Evolutionary conservation across 495 filamentous ascomycete species (phyloP).

Genomic region (Podospora pseudoanserina): DNA sequence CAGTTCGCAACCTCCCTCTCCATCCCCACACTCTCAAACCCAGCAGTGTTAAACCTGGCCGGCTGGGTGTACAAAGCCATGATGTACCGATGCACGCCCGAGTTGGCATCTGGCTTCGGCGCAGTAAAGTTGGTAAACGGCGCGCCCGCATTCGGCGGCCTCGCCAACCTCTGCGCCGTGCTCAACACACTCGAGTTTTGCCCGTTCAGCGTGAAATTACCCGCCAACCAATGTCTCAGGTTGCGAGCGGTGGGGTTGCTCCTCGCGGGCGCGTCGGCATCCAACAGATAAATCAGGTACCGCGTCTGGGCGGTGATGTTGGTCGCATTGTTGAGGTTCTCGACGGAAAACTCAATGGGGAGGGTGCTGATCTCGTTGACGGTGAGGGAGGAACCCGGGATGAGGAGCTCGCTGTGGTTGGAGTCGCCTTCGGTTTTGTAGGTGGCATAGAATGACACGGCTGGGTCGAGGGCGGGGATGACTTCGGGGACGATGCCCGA

Average conservation of each 20-base stretch:
- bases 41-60: conserved; percentile 18
- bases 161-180: conserved; percentile 24
- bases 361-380: conserved; percentile 12
- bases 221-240: conserved; percentile 27
- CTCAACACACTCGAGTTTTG: conserved; percentile 19
- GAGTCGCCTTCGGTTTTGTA: conserved; percentile 18
- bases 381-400: conserved; percentile 20
- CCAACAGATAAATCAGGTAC: conserved; percentile 29
- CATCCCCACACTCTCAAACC: conserved; percentile 26
- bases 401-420: conserved; percentile 20
- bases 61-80: conserved; percentile 29
- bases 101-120: conserved; percentile 19
- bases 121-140: conserved; percentile 26
- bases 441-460: conserved; percentile 27
- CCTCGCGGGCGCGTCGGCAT: conserved; percentile 26
- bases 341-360: conserved; percentile 29
- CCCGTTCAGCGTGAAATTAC: conserved; percentile 25
- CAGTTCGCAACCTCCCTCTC: conserved; percentile 20
- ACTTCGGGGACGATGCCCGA: conserved; percentile 31
- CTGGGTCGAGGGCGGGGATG: conserved; percentile 27
- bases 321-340: conserved; percentile 28
- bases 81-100: conserved; percentile 29
- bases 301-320: conserved; percentile 21
- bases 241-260: conserved; percentile 24
- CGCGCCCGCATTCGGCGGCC: conserved; percentile 5